phyloP scores from a whole-genome alignment of 352 stramenopile genomes.

The Phytopythium vexans region DNA sequence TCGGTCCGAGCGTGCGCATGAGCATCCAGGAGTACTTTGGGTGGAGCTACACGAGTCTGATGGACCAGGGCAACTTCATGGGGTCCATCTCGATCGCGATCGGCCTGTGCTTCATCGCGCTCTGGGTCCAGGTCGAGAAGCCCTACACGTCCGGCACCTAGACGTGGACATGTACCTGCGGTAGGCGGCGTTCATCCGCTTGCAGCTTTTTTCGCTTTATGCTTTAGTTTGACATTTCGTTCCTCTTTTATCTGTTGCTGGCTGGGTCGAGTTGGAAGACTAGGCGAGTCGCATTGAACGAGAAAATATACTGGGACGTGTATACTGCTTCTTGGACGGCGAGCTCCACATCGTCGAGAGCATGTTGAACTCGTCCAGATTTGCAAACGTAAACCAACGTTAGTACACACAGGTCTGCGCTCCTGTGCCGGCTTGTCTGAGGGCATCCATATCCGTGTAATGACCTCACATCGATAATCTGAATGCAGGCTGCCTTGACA shows the following conservation, averaged over 20 bases:
- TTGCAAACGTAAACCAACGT: no score
- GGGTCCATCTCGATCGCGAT: conserved; percentile 76
- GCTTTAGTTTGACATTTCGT: conserved; percentile 17
- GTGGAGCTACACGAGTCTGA: conserved; percentile 86
- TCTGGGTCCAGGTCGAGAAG: conserved; percentile 83
- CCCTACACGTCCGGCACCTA: conserved; percentile 28
- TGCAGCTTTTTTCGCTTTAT: conserved; percentile 17
- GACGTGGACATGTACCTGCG: conserved; percentile 1
- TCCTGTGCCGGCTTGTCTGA: no score
- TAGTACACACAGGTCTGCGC: no score
- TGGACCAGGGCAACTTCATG: conserved; percentile 87
- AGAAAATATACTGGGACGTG: no score
- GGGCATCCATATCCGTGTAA: no score
- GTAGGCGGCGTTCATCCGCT: conserved; percentile 11
- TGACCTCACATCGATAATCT: no score
- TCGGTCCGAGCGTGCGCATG: conserved; percentile 80
- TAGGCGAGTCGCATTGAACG: no score
- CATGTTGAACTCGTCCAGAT: no score
- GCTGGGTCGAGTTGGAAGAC: no score
- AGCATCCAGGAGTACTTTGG: conserved; percentile 87
- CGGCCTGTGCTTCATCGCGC: conserved; percentile 78
- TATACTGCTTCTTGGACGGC: no score
- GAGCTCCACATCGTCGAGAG: no score
- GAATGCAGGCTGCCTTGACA: no score
- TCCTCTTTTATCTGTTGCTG: background rate